phyloP scores from a whole-genome alignment of 2,329 filamentous ascomycete species.

The Paraconiothyrium sp. region DNA sequence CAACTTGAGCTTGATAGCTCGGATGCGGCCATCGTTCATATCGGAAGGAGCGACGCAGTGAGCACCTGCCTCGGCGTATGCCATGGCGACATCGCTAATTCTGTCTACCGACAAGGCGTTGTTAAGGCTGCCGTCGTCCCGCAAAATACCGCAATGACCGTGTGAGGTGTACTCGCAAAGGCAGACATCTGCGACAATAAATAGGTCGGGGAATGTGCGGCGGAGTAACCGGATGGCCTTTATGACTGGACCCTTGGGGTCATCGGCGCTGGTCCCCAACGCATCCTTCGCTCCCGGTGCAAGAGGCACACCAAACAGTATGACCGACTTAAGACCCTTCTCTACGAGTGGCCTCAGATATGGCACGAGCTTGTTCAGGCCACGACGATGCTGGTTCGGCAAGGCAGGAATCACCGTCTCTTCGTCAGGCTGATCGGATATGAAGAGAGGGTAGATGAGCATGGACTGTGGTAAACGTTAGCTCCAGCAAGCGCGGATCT shows the following conservation, averaged over 20 bases:
- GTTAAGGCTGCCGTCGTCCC: constrained; percentile 91
- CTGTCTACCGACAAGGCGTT: constrained; percentile 93
- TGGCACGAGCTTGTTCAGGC: constrained; percentile 83
- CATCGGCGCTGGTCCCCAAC: constrained; percentile 89
- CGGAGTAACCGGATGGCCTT: constrained; percentile 84
- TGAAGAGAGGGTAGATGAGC: constrained; percentile 97
- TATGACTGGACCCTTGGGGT: constrained; percentile 92
- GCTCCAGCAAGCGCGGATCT: constrained; percentile 15
- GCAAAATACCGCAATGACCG: constrained; percentile 94
- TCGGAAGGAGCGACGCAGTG: constrained; percentile 97
- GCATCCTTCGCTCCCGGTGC: constrained; percentile 85
- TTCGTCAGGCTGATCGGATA: constrained; percentile 93
- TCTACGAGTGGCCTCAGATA: constrained; percentile 87
- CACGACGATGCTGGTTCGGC: constrained; percentile 87
- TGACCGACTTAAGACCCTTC: constrained; percentile 91
- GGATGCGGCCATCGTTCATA: constrained; percentile 98
- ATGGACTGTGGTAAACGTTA: constrained; percentile 73
- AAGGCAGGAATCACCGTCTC: constrained; percentile 89
- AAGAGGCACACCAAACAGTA: constrained; percentile 93
- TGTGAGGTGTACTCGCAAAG: constrained; percentile 99
- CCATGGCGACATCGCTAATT: constrained; percentile 96
- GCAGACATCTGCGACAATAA: constrained; percentile 92
- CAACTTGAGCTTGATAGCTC: constrained; percentile 96
- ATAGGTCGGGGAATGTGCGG: constrained; percentile 86
- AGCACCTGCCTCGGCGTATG: constrained; percentile 93